A percentile compares a stretch with the other conserved stretches of the same genome.
Evolutionary conservation across 371 early-diverging fungal genomes (phyloP).

Genomic region (Mucor lusitanicus): DNA sequence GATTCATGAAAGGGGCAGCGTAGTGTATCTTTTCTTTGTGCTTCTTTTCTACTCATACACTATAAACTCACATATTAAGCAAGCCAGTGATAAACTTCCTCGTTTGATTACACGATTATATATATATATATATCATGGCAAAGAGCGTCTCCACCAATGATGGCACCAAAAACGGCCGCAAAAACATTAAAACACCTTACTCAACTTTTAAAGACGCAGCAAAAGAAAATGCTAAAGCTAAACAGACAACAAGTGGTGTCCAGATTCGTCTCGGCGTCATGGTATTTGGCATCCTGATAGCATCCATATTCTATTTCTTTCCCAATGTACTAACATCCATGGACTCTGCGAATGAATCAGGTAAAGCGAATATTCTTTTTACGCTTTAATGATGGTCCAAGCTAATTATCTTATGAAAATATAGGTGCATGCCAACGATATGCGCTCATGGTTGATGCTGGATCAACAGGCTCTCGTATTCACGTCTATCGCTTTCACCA

Average conservation of each 20-base stretch:
- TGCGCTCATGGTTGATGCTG: constrained; percentile 92
- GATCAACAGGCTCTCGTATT: constrained; percentile 95
- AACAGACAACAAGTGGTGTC: background rate
- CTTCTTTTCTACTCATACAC: background rate
- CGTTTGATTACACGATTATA: no score
- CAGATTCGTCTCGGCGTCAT: constrained; percentile 14
- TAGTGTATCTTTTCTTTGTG: background rate
- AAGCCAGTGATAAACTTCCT: background rate
- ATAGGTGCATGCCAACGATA: constrained; percentile 41
- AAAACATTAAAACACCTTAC: constrained; percentile 13
- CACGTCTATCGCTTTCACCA: constrained; percentile 92
- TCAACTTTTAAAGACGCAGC: constrained; percentile 9
- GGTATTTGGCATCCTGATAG: constrained; percentile 6
- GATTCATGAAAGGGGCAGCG: background rate
- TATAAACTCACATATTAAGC: background rate
- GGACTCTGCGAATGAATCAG: background rate
- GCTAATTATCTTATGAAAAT: background rate
- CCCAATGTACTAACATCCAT: background rate
- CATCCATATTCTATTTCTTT: background rate
- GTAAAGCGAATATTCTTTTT: background rate
- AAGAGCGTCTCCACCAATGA: background rate
- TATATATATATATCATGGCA: background rate
- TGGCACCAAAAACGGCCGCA: background rate
- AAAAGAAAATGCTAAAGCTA: constrained; percentile 2
- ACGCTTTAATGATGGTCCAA: background rate